Evolutionary conservation across 768 basidiomycete species (phyloP).

Genomic region (Phallus indusiatus): DNA sequence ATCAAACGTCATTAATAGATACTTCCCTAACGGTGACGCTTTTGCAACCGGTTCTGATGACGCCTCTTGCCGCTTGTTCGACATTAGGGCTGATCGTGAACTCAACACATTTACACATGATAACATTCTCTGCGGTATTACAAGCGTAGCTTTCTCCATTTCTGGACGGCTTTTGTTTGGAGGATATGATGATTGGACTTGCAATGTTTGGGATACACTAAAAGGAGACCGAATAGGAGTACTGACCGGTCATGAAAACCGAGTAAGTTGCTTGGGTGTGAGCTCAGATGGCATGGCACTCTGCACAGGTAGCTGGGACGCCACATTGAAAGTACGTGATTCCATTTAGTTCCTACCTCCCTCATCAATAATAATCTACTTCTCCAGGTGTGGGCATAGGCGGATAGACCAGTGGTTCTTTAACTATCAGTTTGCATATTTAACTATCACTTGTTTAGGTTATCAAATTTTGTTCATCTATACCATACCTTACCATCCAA

Average conservation of each 20-base stretch:
- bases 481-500: constrained; percentile 14
- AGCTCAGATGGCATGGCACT: constrained; percentile 96
- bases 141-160: constrained; percentile 96
- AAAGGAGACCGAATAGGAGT: constrained; percentile 98
- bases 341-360: constrained; percentile 1
- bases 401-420: not conserved
- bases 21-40: constrained; percentile 99
- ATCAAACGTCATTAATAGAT: constrained; percentile 53
- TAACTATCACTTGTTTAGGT: not conserved
- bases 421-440: not conserved
- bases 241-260: constrained; percentile 94
- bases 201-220: constrained; percentile 99
- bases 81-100: constrained; percentile 96
- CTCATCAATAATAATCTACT: constrained; percentile 9
- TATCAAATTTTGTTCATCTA: constrained; percentile 25
- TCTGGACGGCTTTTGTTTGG: constrained; percentile 97
- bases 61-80: constrained; percentile 95
- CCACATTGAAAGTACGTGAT: constrained; percentile 76
- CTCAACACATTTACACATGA: constrained; percentile 96
- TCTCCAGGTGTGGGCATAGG: constrained; percentile 73
- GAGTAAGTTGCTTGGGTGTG: constrained; percentile 94
- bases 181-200: constrained; percentile 99
- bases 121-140: constrained; percentile 98
- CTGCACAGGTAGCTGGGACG: constrained; percentile 98
- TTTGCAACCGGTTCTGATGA: constrained; percentile 99